A percentile compares a stretch with the other conserved stretches of the same genome.
Conservation (phyloP, 2,329 filamentous ascomycete species). For the Trichoderma breve region DNA sequence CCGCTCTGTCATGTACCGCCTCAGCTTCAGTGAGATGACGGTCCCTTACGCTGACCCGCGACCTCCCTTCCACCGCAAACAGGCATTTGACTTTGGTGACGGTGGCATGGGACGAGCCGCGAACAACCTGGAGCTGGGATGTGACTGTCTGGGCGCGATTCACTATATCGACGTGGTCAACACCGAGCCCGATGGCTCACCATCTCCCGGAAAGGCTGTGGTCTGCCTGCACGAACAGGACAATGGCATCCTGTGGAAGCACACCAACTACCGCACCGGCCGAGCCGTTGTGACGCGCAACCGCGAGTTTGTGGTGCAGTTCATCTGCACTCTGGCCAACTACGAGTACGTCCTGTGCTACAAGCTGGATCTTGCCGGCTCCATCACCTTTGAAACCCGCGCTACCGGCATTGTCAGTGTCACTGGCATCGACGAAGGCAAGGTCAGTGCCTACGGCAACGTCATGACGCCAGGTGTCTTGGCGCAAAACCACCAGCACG, state of each 20-base stretch:
- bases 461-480: constrained; percentile 63
- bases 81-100: constrained; percentile 71
- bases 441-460: constrained; percentile 54
- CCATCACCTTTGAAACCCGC: constrained; percentile 59
- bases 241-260: constrained; percentile 69
- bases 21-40: constrained; percentile 68
- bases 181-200: constrained; percentile 52
- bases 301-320: constrained; percentile 65
- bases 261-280: constrained; percentile 65
- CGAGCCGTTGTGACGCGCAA: constrained; percentile 59
- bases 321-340: constrained; percentile 67
- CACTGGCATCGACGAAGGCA: constrained; percentile 57
- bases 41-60: constrained; percentile 67
- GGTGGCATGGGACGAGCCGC: constrained; percentile 64
- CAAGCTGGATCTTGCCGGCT: constrained; percentile 60
- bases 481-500: constrained; percentile 69
- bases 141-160: constrained; percentile 68
- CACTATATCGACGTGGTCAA: constrained; percentile 60
- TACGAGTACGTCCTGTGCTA: constrained; percentile 62
- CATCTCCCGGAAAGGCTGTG: constrained; percentile 53
- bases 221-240: constrained; percentile 71
- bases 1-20: constrained; percentile 62
- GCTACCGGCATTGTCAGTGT: constrained; percentile 66
- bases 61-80: constrained; percentile 64
- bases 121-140: constrained; percentile 67